Evolutionary conservation across 2,329 filamentous ascomycete species (phyloP), one percentile per base, ranked within the genome.

Genomic region (Colletotrichum liriopes): DNA sequence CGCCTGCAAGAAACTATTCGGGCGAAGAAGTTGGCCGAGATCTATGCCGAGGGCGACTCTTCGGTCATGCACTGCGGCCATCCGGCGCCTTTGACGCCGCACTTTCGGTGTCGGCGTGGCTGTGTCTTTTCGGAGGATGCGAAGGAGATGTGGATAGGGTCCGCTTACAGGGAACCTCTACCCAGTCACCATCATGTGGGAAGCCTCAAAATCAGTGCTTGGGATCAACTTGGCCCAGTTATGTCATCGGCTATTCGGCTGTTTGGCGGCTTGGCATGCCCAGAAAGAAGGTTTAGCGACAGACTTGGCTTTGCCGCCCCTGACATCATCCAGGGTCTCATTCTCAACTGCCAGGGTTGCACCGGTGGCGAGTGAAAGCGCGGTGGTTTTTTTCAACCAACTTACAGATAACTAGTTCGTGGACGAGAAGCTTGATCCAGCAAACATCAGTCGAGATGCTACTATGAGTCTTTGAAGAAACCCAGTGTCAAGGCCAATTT

Each of bases 61-160:
- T 23, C 58, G 68, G 56, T 45, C 58, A 43, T 58, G 52, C 58
- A 29, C 58, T 51, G 43, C 32, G 32, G 51, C 29, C 58, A 39
- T 32, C 52, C 55, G 45, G 43, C 35, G 51, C 32, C 45, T 63
- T 39, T 45, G 55, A 69, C 29, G 58, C 69, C 65, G 52, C 55
- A n/a, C 47, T 55, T 47, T 72, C 59, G 58, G 69, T 69, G n/a
- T 72, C 65, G 69, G 52, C n/a, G 43, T 59, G 69, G 59, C 69
- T 63, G 43, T 55, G 69, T 54, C 51, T 16, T 55, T 29, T 72
- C 59, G 29, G 59, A 60, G 26, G 43, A 64, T 56, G 62, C 37
- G 41, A 29, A 61, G 20, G n/a, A 37, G 37, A 55, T 32, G 37
- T 56, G 56, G 64, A 43, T 56, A 41, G 16, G 41, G 6, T n/a